Evolutionary conservation across 768 basidiomycete genomes (phyloP).

Genomic region (Russula sp.): DNA sequence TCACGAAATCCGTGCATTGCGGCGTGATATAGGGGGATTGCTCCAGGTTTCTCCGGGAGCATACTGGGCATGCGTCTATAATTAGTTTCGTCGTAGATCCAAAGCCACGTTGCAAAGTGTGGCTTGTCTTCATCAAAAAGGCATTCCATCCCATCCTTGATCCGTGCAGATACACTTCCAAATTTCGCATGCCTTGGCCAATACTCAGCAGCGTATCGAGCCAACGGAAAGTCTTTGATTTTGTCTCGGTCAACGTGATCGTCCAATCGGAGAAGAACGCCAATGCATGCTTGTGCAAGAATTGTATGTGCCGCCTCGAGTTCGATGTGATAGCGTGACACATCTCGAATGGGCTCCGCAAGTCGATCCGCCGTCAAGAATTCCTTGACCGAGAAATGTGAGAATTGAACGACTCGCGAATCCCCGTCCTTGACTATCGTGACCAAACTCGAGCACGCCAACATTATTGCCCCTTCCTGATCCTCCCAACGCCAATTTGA

Average conservation of each 20-base stretch:
- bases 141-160: neutral
- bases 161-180: neutral
- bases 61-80: neutral
- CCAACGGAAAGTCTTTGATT: neutral
- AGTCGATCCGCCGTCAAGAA: neutral
- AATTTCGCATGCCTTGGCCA: neutral
- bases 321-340: neutral
- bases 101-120: neutral
- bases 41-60: neutral
- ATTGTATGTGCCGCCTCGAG: neutral
- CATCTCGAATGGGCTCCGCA: neutral
- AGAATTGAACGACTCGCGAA: neutral
- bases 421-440: neutral
- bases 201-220: neutral
- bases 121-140: neutral
- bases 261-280: neutral
- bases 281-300: neutral
- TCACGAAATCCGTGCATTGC: neutral
- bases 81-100: neutral
- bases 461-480: neutral
- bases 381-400: neutral
- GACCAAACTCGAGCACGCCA: neutral
- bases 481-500: neutral
- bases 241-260: neutral
- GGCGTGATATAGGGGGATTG: neutral